Evolutionary conservation across 2,329 filamentous ascomycete genomes (phyloP).

Genomic region (Zalaria sp.): DNA sequence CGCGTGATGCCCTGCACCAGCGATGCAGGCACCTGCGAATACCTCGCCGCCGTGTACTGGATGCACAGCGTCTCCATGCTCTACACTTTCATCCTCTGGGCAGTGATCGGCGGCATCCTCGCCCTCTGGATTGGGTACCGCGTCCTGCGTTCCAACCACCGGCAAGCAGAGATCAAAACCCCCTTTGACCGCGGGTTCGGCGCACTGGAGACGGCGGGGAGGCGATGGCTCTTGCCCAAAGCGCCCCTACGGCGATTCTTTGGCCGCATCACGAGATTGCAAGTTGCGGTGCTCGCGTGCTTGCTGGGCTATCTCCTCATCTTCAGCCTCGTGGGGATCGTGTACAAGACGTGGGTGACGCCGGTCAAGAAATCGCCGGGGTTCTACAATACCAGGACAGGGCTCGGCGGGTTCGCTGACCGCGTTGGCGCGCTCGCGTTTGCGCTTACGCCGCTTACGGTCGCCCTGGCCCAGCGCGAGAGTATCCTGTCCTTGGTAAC

Average conservation of each 20-base stretch:
- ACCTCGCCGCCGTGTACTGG: conserved; percentile 41
- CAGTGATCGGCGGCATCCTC: conserved; percentile 34
- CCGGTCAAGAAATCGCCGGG: conserved; percentile 44
- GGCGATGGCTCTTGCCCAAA: conserved; percentile 48
- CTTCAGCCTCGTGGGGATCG: conserved; percentile 51
- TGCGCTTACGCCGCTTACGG: conserved; percentile 56
- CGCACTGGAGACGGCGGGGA: conserved; percentile 26
- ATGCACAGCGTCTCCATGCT: conserved; percentile 40
- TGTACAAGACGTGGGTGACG: conserved; percentile 55
- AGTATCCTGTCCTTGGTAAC: conserved; percentile 56
- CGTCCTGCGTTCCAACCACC: conserved; percentile 1
- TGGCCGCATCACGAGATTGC: conserved; percentile 53
- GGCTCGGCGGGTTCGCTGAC: conserved; percentile 54
- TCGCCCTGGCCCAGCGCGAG: conserved; percentile 55
- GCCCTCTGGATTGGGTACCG: conserved; percentile 27
- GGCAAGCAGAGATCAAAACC: conserved; percentile 1
- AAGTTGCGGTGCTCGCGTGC: conserved; percentile 46
- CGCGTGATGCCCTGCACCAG: conserved; percentile 43
- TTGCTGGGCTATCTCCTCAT: conserved; percentile 50
- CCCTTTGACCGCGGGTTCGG: conserved; percentile 16
- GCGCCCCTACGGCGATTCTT: conserved; percentile 40
- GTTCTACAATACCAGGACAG: conserved; percentile 49
- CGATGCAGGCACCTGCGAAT: conserved; percentile 43
- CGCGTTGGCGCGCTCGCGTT: conserved; percentile 59
- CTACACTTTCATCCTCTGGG: conserved; percentile 45